Evolutionary conservation across 176 grass and related monocot genomes (phyloP).

Genomic region (Stipa capillata): DNA sequence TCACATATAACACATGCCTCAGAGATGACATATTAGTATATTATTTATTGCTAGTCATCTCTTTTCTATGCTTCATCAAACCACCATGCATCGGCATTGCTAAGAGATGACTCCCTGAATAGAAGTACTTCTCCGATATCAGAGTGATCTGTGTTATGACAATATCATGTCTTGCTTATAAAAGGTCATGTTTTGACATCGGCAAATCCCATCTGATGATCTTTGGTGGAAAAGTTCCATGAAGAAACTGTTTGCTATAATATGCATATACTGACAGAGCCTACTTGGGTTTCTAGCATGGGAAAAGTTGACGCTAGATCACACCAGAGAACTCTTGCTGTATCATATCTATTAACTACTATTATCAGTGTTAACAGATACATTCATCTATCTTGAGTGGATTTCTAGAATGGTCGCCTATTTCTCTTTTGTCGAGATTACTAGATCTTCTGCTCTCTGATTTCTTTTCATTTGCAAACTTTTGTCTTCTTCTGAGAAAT

Average conservation of each 20-base stretch:
- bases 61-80: not conserved
- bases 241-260: not conserved
- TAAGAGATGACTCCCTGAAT: not conserved
- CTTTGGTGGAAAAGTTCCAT: not conserved
- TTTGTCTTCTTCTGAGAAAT: not conserved
- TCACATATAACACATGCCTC: not conserved
- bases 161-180: not conserved
- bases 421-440: not conserved
- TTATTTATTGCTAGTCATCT: not conserved
- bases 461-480: not conserved
- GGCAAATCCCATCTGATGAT: not conserved
- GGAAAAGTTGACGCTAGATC: not conserved
- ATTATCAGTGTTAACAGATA: no score
- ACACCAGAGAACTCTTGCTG: not conserved
- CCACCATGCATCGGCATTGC: not conserved
- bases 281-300: not conserved
- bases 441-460: not conserved
- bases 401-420: not conserved
- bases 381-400: no score
- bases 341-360: no score
- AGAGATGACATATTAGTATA: not conserved
- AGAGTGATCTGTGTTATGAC: not conserved
- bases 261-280: not conserved
- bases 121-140: not conserved
- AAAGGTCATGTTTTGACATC: not conserved